Evolutionary conservation across 2,329 filamentous ascomycete species (phyloP).

Genomic region (Sarocladium oryzae): DNA sequence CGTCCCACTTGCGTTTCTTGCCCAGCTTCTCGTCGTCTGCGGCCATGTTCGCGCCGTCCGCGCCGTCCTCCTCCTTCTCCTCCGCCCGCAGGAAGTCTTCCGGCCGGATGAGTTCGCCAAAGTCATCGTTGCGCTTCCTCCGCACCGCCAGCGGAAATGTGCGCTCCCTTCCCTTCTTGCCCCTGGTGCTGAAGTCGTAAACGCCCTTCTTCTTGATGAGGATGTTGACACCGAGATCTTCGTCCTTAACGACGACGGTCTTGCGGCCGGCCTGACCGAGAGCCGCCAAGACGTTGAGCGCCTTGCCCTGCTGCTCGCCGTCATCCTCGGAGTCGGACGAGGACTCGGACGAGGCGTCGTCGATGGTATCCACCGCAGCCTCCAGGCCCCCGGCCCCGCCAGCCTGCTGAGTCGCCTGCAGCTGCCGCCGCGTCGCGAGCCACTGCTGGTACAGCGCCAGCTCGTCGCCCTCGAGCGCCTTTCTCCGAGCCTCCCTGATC

Average conservation of each 20-base stretch:
- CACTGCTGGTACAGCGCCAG: conserved; percentile 83
- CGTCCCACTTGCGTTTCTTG: conserved; percentile 93
- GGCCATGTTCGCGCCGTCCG: conserved; percentile 35
- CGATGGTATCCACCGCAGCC: conserved; percentile 64
- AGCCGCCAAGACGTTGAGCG: conserved; percentile 80
- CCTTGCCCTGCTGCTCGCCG: conserved; percentile 83
- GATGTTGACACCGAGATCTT: conserved; percentile 87
- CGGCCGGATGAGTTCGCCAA: conserved; percentile 85
- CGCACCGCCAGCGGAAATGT: conserved; percentile 85
- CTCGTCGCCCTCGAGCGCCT: conserved; percentile 68
- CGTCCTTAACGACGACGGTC: conserved; percentile 79
- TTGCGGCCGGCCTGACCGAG: conserved; percentile 78
- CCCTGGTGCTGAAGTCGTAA: conserved; percentile 88
- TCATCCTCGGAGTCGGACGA: conserved; percentile 86
- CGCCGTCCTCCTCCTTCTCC: conserved; percentile 72
- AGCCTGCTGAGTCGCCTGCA: conserved; percentile 73
- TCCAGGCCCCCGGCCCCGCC: conserved; percentile 63
- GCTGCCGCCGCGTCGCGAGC: conserved; percentile 78
- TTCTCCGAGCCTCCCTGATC: conserved; percentile 53
- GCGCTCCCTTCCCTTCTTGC: conserved; percentile 85
- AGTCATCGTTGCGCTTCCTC: conserved; percentile 77
- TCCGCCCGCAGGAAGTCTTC: conserved; percentile 93
- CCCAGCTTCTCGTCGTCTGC: conserved; percentile 61
- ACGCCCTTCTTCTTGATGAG: conserved; percentile 81
- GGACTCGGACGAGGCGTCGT: conserved; percentile 78